Conservation (phyloP, 495 filamentous ascomycete genomes). For the Neurospora sublineolata region DNA sequence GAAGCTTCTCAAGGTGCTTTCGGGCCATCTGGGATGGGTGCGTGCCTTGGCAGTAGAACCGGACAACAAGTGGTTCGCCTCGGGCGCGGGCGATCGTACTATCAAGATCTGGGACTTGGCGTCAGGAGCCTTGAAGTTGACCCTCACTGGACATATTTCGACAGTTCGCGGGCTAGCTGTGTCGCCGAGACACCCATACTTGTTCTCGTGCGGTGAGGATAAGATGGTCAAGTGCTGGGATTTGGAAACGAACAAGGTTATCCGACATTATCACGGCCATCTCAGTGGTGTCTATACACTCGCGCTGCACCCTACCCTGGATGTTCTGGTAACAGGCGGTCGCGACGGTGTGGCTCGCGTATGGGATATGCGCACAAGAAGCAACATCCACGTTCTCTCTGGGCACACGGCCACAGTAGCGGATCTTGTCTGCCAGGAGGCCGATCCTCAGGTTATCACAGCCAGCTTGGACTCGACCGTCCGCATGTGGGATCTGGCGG, state of each 20-base stretch:
- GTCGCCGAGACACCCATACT: slow-evolving; percentile 86
- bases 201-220: slow-evolving; percentile 96
- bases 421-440: slow-evolving; percentile 84
- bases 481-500: slow-evolving; percentile 90
- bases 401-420: slow-evolving; percentile 87
- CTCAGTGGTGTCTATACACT: slow-evolving; percentile 92
- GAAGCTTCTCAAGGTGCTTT: slow-evolving; percentile 97
- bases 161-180: slow-evolving; percentile 91
- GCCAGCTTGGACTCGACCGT: slow-evolving; percentile 86
- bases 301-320: slow-evolving; percentile 80
- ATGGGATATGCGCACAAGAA: slow-evolving; percentile 96
- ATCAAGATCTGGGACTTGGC: slow-evolving; percentile 99
- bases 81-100: slow-evolving; percentile 88
- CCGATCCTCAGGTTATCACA: slow-evolving; percentile 90
- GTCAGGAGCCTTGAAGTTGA: slow-evolving; percentile 67
- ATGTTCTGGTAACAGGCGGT: slow-evolving; percentile 89
- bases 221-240: slow-evolving; percentile 99
- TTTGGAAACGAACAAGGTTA: slow-evolving; percentile 96
- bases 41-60: slow-evolving; percentile 83
- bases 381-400: slow-evolving; percentile 84
- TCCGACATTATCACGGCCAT: slow-evolving; percentile 96
- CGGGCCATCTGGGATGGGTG: slow-evolving; percentile 94
- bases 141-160: slow-evolving; percentile 93
- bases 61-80: slow-evolving; percentile 95
- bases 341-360: slow-evolving; percentile 89